Base-by-base conservation (phyloP, 2,329 filamentous ascomycete species). In the Alternaria sp. region DNA sequence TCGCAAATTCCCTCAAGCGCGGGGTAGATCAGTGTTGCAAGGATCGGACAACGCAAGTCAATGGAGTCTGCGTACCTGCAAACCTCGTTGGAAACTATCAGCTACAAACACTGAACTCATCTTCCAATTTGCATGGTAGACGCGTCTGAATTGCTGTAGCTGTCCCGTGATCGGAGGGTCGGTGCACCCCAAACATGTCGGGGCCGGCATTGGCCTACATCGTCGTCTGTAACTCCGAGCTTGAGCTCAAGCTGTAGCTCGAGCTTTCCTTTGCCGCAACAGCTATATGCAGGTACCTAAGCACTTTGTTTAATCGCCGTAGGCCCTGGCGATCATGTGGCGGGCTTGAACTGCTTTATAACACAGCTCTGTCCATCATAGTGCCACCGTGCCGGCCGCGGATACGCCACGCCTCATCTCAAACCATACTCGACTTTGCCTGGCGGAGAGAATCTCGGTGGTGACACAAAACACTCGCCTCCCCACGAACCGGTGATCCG, bases 351-450 rank as follows among this genome's bases (percentile, higher is more conserved):
- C 44, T 49, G 38, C 22, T 59, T 44, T 30, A 54, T 47, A 51
- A 32, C 49, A 51, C 48, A 26, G 32, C 42, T 39, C 65, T 63
- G 60, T 62, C 55, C 72, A 51, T 58, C 66, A 68, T 63, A 62
- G 61, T 53, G 60, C 54, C 54, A 69, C 70, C 66, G 70, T 70
- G 67, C 66, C 73, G 73, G 74, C 72, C 74, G 73, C 75, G 74
- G 74, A 76, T 69, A 61, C 74, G 59, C 64, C 42, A 64, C 69
- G 62, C 67, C 63, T 61, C 65, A 63, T 49, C 53, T 67, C 65
- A 64, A 63, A 52, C 59, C 61, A 64, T 64, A 44, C 57, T 69
- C 63, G 58, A 65, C 57, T 62, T 59, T 62, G 65, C 63, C 47
- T 69, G 67, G 67, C 66, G 71, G 68, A 67, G 60, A 63, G 54